Percentiles rank a stretch among this genome's conserved stretches.
These are phyloP conservation scores for Triticum urartu DNA, from an alignment of 176 grass and related monocot genomes.

Conservation along the genomic window DNA sequence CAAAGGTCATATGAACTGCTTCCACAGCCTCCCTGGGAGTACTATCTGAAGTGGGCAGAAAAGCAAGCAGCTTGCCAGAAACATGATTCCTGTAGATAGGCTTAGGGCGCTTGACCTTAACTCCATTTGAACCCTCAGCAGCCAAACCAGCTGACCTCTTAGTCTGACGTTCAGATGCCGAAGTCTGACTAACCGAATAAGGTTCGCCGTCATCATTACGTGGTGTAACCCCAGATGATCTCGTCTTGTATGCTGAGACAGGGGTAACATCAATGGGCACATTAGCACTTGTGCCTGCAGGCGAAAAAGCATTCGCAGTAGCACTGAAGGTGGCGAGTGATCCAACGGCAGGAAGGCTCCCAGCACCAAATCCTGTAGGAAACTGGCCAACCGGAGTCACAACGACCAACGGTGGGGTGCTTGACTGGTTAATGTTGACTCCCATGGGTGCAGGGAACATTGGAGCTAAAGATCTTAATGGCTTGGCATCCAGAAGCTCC, in stretches of 20 bases:
- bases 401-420: constrained; percentile 68
- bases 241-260: constrained; percentile 72
- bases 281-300: constrained; percentile 38
- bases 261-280: constrained; percentile 72
- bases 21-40: constrained; percentile 57
- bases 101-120: constrained; percentile 50
- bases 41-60: constrained; percentile 43
- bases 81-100: constrained; percentile 45
- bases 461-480: constrained; percentile 81
- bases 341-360: constrained; percentile 38
- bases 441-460: constrained; percentile 92
- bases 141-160: constrained; percentile 41
- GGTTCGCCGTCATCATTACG: constrained; percentile 45
- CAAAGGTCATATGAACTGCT: constrained; percentile 52
- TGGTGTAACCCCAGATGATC: constrained; percentile 2
- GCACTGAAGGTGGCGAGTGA: constrained; percentile 23
- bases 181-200: constrained; percentile 24
- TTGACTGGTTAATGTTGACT: constrained; percentile 67
- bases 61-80: constrained; percentile 48
- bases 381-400: constrained; percentile 68
- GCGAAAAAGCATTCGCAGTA: constrained; percentile 35
- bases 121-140: constrained; percentile 37
- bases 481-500: constrained; percentile 79
- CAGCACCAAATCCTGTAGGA: constrained; percentile 35
- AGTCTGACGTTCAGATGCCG: constrained; percentile 19